Conservation (phyloP, 768 basidiomycete genomes). For the Leucocoprinus sp. region DNA sequence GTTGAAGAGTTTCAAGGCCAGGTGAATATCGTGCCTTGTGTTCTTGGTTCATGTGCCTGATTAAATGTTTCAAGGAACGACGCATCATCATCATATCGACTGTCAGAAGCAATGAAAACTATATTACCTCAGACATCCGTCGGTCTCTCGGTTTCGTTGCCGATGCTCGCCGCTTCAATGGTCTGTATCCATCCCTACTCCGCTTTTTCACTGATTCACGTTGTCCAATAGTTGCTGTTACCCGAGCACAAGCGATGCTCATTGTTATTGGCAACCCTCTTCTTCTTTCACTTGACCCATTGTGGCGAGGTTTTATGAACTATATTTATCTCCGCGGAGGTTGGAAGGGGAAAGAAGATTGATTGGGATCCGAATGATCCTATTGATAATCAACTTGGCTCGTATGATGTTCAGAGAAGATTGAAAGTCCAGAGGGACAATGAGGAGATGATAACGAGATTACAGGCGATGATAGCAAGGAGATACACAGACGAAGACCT, state of each 20-base stretch:
- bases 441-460: conserved; percentile 27
- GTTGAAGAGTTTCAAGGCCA: conserved; percentile 70
- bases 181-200: conserved; percentile 20
- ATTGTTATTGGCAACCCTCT: conserved; percentile 55
- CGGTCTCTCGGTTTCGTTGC: conserved; percentile 53
- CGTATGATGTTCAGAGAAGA: conserved; percentile 27
- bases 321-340: conserved; percentile 42
- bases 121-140: conserved; percentile 40
- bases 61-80: conserved; percentile 34
- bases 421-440: conserved; percentile 24
- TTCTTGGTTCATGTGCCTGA: background rate
- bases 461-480: conserved; percentile 25
- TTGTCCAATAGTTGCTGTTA: conserved; percentile 46
- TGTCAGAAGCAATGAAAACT: conserved; percentile 45
- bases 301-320: conserved; percentile 57
- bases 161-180: conserved; percentile 48
- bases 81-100: conserved; percentile 51
- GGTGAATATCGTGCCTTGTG: conserved; percentile 23
- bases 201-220: background rate
- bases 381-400: conserved; percentile 21
- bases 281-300: conserved; percentile 47
- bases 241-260: conserved; percentile 55
- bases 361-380: conserved; percentile 25
- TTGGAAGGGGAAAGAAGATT: conserved; percentile 38
- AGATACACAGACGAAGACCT: conserved; percentile 21